phyloP scores from a whole-genome alignment of 2,329 filamentous ascomycete genomes.

The Colletotrichum sansevieriae region DNA sequence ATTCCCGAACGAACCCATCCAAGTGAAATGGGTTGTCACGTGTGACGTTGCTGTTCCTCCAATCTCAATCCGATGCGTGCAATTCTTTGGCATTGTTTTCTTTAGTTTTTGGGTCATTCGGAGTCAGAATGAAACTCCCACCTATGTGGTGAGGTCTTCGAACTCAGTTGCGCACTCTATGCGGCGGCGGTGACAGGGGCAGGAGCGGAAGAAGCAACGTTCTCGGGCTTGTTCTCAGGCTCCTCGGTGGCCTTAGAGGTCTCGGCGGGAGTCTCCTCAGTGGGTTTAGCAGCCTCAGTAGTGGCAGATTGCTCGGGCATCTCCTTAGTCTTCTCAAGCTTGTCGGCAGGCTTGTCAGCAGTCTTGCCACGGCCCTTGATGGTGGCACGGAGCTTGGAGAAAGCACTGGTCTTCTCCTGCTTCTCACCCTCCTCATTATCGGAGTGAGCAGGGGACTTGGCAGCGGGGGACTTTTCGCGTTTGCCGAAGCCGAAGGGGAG shows the following conservation, averaged over 20 bases:
- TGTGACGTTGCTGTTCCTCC: constrained; percentile 40
- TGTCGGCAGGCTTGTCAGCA: constrained; percentile 54
- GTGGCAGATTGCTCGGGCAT: constrained; percentile 45
- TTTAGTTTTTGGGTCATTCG: constrained; percentile 17
- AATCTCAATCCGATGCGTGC: constrained; percentile 37
- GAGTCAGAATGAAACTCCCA: constrained; percentile 24
- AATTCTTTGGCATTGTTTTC: constrained; percentile 19
- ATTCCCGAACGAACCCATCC: constrained; percentile 57
- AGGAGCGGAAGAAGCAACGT: constrained; percentile 57
- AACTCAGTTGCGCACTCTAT: constrained; percentile 52
- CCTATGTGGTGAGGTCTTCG: constrained; percentile 19
- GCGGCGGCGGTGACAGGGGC: constrained; percentile 63
- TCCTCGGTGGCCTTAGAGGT: constrained; percentile 52
- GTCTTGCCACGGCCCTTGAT: constrained; percentile 62
- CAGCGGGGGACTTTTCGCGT: constrained; percentile 51
- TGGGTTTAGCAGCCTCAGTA: constrained; percentile 48
- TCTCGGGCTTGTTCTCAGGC: constrained; percentile 57
- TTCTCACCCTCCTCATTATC: constrained; percentile 73
- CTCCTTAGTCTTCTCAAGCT: constrained; percentile 45
- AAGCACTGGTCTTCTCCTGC: constrained; percentile 64
- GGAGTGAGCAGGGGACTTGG: constrained; percentile 64
- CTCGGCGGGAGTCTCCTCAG: constrained; percentile 45
- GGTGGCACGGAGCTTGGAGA: constrained; percentile 72
- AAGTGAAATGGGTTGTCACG: constrained; percentile 39
- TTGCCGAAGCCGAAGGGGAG: constrained; percentile 82